A percentile compares a stretch with the other conserved stretches of the same genome.
phyloP scores from a whole-genome alignment of 192 early-diverging fungal species.

The Coemansia reversa region DNA sequence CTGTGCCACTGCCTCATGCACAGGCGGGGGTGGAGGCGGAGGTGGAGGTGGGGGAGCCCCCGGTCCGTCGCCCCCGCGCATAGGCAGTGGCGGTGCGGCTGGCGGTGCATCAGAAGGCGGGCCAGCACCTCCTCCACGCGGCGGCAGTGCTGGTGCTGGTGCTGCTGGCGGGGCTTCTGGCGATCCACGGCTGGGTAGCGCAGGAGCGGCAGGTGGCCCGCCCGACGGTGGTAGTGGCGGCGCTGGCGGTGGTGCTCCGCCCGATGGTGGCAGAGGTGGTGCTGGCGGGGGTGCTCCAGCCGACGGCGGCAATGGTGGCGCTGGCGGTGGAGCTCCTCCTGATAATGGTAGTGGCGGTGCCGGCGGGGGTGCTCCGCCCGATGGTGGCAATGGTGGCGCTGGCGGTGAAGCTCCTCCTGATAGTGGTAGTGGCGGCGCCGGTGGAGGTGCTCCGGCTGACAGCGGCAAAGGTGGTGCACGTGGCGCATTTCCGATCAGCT shows the following conservation, averaged over 20 bases:
- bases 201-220: slow-evolving; percentile 9
- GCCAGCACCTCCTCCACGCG: slow-evolving; percentile 8
- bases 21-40: slow-evolving; percentile 20
- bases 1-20: slow-evolving; percentile 11
- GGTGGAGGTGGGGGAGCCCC: slow-evolving; percentile 11
- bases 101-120: slow-evolving; percentile 6
- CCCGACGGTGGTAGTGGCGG: slow-evolving; percentile 10
- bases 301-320: slow-evolving; percentile 12
- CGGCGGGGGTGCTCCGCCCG: slow-evolving; percentile 3
- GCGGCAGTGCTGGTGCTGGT: slow-evolving; percentile 22
- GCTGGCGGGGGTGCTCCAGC: slow-evolving; percentile 11
- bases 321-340: slow-evolving; percentile 1
- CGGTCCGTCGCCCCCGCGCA: neutral
- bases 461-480: slow-evolving; percentile 15
- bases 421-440: slow-evolving; percentile 14
- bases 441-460: slow-evolving; percentile 16
- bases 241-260: slow-evolving; percentile 4
- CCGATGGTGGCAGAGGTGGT: slow-evolving; percentile 20
- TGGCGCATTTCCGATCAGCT: slow-evolving; percentile 48
- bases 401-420: slow-evolving; percentile 11
- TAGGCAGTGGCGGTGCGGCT: slow-evolving; percentile 17
- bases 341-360: slow-evolving; percentile 4
- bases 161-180: slow-evolving; percentile 2
- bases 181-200: slow-evolving; percentile 4
- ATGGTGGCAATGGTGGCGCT: slow-evolving; percentile 24